Evolutionary conservation across 129 eudicot genomes (phyloP), one percentile per base, ranked within the genome.

Genomic region (Silybum marianum): DNA sequence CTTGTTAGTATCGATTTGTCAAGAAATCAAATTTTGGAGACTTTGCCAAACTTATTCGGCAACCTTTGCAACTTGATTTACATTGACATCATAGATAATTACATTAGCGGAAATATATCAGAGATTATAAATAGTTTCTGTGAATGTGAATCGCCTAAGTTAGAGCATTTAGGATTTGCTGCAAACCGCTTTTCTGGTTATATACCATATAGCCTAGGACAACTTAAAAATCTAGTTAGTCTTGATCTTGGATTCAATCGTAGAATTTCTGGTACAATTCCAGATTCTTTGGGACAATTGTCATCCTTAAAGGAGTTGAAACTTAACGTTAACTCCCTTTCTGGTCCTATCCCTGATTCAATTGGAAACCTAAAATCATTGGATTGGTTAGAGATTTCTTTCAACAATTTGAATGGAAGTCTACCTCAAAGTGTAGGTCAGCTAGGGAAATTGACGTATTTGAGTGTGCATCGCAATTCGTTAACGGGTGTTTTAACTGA

Each of bases 391-490:
- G 82, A 69, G 32, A 74, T 82, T 40, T 74, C 76, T 30, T 60
- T 58, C 54, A 88, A 86, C 76, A 36, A 72, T 9, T 16, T 85
- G 22, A 83, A 75, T 54, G 87, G 89, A 73, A 88, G 75, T 42
- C 34, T 88, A 26, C 89, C 91, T 34, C 36, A 73, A 67, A 81
- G 88, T 78, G 23, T 86, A 12, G 92, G 90, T 7, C 71, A 84
- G 44, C 87, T 89, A 74, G 2, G 9, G 9, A 78, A 75, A 4
- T 79, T 88, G 42, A 6, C 66, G 4, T 38, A 28, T 62, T 21
- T 86, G 68, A 38, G 69, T 28, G 44, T 86, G 16, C 38, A 22
- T 42, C 68, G 74, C 38, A 86, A 89, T 69, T 70, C 25, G 84
- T 65, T 86, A 16, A 62, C 80, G 9, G 90, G 90, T 19, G 76